Percentiles rank a stretch among this genome's conserved stretches.
phyloP scores from a whole-genome alignment of 805 yeast genomes.

The Metschnikowia corniflorae region DNA sequence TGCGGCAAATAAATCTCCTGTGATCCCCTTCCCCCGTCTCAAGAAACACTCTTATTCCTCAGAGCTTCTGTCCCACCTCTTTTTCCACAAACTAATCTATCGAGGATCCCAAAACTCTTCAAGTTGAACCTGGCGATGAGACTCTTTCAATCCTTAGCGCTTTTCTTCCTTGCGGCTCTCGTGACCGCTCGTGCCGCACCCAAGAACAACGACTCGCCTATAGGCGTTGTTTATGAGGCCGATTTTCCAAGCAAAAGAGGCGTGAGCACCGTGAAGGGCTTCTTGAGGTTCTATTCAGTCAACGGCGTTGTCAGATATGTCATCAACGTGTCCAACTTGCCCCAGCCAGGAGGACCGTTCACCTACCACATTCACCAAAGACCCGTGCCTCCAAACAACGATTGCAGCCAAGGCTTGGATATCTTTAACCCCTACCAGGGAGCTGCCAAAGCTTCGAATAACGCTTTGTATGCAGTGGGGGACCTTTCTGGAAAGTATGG shows the following conservation, averaged over 20 bases:
- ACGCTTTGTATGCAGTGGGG: conserved; percentile 59
- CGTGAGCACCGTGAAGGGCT: background rate
- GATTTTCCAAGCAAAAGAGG: no score
- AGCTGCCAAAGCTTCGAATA: conserved; percentile 45
- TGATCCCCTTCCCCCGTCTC: no score
- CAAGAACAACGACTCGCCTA: background rate
- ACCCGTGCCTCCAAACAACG: conserved; percentile 45
- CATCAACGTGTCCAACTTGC: conserved; percentile 37
- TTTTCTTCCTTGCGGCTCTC: no score
- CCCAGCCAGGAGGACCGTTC: conserved; percentile 62
- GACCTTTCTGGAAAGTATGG: conserved; percentile 79
- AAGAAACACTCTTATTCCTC: no score
- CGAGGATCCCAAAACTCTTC: no score
- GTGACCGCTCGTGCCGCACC: background rate
- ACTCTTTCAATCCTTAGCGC: no score
- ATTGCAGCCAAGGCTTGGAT: conserved; percentile 49
- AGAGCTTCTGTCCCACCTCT: no score
- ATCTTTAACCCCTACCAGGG: conserved; percentile 65
- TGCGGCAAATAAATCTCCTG: no score
- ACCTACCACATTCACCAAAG: conserved; percentile 61
- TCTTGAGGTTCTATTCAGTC: background rate
- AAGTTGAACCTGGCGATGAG: no score
- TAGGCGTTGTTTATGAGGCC: background rate
- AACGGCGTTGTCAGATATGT: background rate
- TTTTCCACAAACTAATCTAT: no score